Base-by-base conservation (phyloP, 2,329 filamentous ascomycete genomes). In the Talaromyces sp. region DNA sequence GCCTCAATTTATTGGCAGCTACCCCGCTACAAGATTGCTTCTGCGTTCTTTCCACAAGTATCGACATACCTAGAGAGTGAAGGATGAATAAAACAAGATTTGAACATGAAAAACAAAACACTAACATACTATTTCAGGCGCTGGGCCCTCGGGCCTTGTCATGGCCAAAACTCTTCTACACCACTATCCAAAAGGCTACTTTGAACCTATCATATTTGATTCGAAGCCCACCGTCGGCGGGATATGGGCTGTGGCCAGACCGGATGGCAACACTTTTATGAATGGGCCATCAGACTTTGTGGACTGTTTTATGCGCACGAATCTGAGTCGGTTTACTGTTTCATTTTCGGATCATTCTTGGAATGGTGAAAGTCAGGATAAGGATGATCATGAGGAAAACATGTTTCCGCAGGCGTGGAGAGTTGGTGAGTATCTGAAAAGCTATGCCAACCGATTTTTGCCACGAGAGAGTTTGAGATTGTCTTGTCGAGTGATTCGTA, bases 241-340 rank as follows among this genome's bases (percentile, higher is more conserved):
- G 0, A 84, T 95, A n/a, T 96, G 92, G 92, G 60, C 59, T 35
- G 57, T 62, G 6, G n/a, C 27, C 31, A 45, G 19, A 86, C 90
- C 67, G 89, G 89, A 9, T 15, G 10, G 33, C 31, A 50, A 11
- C 17, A 22, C 37, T 49, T 13, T 22, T 11, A 15, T 6, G n/a
- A 62, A 2, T 8, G 62, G 13, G 37, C 15, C 60, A 43, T n/a
- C 22, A 0, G 66, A 67, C 37, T 65, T 67, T 39, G 83, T 90
- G 61, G 90, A 90, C 82, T 81, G 86, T 17, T 86, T 86, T 3
- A 77, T 78, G 74, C 71, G 71, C 22, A 78, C 76, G 1, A 96
- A 96, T 74, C 86, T 93, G 71, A 93, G 90, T 78, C 85, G 85
- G 54, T 91, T 92, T 75, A 92, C 90, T 0, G 87, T 95, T 68